These are phyloP conservation scores for Collybiopsis luxurians DNA, from an alignment of 768 basidiomycete genomes.

Conservation along the genomic window DNA sequence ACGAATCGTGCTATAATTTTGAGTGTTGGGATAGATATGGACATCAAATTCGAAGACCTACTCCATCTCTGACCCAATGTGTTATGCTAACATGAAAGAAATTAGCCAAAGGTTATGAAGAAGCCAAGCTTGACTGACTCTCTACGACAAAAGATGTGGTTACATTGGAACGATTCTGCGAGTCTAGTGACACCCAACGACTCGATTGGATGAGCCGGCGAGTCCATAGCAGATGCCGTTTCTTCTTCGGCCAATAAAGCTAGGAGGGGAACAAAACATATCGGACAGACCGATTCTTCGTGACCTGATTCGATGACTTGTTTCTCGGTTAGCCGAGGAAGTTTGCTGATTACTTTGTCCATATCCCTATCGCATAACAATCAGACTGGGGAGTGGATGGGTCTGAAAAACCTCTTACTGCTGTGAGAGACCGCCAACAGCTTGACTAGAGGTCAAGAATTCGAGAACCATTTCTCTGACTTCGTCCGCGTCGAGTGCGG, in stretches of 20 bases:
- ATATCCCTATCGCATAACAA: constrained; percentile 26
- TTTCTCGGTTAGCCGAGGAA: constrained; percentile 51
- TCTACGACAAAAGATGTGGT: constrained; percentile 78
- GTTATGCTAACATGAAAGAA: constrained; percentile 45
- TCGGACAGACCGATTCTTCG: constrained; percentile 67
- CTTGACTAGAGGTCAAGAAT: background rate
- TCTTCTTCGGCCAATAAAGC: constrained; percentile 75
- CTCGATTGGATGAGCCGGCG: constrained; percentile 70
- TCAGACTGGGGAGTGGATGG: background rate
- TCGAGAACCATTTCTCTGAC: constrained; percentile 6
- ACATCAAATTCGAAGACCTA: too few species aligned
- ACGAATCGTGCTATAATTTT: constrained; percentile 50
- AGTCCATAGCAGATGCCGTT: constrained; percentile 70
- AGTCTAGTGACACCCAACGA: constrained; percentile 70
- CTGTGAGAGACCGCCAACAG: background rate
- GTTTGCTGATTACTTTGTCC: constrained; percentile 36
- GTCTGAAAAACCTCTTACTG: background rate
- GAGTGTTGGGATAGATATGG: too few species aligned
- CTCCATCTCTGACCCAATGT: constrained; percentile 60
- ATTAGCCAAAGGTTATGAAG: constrained; percentile 13
- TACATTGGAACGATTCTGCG: constrained; percentile 47
- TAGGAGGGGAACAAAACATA: constrained; percentile 70
- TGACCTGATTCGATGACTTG: constrained; percentile 46
- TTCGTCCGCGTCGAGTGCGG: background rate
- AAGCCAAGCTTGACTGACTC: constrained; percentile 48